Evolutionary conservation across 176 grass and related monocot genomes (phyloP), one percentile per base, ranked within the genome.

Genomic region (Aegilops bicornis): DNA sequence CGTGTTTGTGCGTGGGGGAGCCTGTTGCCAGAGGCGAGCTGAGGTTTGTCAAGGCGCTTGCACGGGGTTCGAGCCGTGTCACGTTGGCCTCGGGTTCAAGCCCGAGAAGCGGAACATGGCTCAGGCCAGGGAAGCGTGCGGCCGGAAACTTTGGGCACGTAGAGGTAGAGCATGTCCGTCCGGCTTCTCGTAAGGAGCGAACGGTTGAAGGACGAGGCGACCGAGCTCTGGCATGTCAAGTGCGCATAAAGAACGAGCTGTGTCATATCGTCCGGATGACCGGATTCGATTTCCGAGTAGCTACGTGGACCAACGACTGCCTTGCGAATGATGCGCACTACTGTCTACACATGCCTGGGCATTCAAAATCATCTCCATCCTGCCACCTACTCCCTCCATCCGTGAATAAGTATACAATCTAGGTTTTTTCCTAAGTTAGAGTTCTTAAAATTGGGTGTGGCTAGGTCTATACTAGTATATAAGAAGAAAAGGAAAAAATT

Each of bases 1-100:
- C 14, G 9, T 37, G 79, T 39, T 16, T 19, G 48, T 16, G 47
- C 47, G 47, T 0, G 1, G 47, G 47, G 47, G 47, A 50, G 47
- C 14, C 48, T 52, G 15, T 0, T 6, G 47, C 47, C 15, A 50
- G 1, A 50, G 45, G 1, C 3, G 3, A 50, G 14, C 47, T 16
- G 48, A 52, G 16, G 2, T 54, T 54, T 54, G 50, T 54, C 50
- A 54, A 19, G 16, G 4, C 16, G 4, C 22, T n/a, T n/a, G 69
- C 70, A 25, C 37, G 75, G 29, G 35, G 35, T 61, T 76, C 69
- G 69, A 68, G 78, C 69, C 47, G 32, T 17, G 69, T 76, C 88
- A 77, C 83, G 88, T 64, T 59, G 16, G 71, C 14, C 14, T 69
- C 42, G 62, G 27, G 48, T 4, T 52, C 27, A 15, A 3, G 13